phyloP scores from a whole-genome alignment of 768 basidiomycete species.

The Russula emetica region DNA sequence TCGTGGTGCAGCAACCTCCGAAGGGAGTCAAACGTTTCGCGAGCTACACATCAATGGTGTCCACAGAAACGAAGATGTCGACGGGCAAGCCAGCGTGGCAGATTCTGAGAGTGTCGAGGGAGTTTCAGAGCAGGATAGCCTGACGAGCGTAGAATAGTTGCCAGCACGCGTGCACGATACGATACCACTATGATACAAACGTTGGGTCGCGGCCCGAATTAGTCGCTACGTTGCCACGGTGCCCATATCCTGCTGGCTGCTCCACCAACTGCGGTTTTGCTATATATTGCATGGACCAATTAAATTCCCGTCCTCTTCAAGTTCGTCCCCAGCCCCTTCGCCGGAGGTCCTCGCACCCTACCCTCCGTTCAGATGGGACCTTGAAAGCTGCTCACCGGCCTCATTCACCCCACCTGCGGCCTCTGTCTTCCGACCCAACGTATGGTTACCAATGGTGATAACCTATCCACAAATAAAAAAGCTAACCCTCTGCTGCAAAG shows the following conservation, averaged over 20 bases:
- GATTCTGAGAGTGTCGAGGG: conserved; percentile 22
- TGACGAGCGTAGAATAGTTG: conserved; percentile 27
- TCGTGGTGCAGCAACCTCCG: conserved; percentile 5
- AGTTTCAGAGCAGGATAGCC: conserved; percentile 24
- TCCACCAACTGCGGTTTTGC: not conserved
- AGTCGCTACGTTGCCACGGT: not conserved
- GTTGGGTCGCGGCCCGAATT: conserved; percentile 4
- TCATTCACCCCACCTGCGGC: conserved; percentile 11
- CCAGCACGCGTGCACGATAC: not conserved
- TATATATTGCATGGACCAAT: conserved; percentile 14
- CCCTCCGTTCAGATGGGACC: conserved; percentile 10
- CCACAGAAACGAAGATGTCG: not conserved
- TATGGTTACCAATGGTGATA: conserved; percentile 2
- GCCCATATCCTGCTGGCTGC: not conserved
- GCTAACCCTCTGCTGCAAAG: conserved; percentile 8
- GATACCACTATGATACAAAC: not conserved
- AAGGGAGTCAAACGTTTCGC: not conserved
- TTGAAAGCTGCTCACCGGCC: conserved; percentile 7
- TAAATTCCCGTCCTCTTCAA: not conserved
- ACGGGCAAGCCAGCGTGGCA: conserved; percentile 8
- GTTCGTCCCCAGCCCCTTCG: not conserved
- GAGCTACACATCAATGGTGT: conserved; percentile 5
- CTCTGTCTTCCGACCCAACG: conserved; percentile 5
- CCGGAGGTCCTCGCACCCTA: conserved; percentile 17
- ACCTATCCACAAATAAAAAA: not conserved